Percentiles rank a stretch among this genome's conserved stretches.
Evolutionary conservation across 805 yeast genomes (phyloP).

Genomic region (Saturnispora sekii): DNA sequence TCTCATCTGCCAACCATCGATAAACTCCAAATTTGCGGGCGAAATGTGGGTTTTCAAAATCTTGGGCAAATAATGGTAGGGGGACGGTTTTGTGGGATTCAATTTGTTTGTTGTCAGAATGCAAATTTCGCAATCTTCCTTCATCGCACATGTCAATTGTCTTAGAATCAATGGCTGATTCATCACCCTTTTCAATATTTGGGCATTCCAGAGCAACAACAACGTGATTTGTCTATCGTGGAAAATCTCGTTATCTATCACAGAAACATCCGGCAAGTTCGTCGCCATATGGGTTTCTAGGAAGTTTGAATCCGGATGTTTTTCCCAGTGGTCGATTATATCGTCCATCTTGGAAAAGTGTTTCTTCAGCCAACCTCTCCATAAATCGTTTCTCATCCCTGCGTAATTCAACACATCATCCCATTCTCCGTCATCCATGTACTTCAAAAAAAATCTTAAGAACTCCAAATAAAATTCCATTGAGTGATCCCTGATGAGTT

Average conservation of each 20-base stretch:
- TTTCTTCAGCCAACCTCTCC: conserved; percentile 23
- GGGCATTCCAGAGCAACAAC: conserved; percentile 24
- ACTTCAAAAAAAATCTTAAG: conserved; percentile 23
- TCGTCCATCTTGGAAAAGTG: conserved; percentile 14
- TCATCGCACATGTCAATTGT: conserved; percentile 9
- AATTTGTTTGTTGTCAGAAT: conserved; percentile 22
- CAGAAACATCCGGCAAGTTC: conserved; percentile 14
- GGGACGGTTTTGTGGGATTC: conserved; percentile 12
- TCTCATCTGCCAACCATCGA: conserved; percentile 27
- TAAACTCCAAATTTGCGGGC: conserved; percentile 23
- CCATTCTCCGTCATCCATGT: conserved; percentile 25
- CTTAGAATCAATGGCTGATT: conserved; percentile 18
- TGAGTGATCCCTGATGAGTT: conserved; percentile 15
- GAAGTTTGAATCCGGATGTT: neutral
- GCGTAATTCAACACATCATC: conserved; percentile 27
- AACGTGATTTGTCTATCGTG: conserved; percentile 24
- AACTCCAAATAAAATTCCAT: conserved; percentile 22
- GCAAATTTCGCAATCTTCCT: conserved; percentile 17
- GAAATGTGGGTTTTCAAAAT: conserved; percentile 15
- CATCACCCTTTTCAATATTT: conserved; percentile 21
- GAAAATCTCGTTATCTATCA: conserved; percentile 16
- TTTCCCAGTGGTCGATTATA: conserved; percentile 14
- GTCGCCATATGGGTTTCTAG: neutral
- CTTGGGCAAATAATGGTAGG: conserved; percentile 7
- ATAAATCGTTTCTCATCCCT: conserved; percentile 23